A percentile compares a stretch with the other conserved stretches of the same genome.
Conservation (phyloP, 1,139 yeast species). For the Yamadazyma taylorii region DNA sequence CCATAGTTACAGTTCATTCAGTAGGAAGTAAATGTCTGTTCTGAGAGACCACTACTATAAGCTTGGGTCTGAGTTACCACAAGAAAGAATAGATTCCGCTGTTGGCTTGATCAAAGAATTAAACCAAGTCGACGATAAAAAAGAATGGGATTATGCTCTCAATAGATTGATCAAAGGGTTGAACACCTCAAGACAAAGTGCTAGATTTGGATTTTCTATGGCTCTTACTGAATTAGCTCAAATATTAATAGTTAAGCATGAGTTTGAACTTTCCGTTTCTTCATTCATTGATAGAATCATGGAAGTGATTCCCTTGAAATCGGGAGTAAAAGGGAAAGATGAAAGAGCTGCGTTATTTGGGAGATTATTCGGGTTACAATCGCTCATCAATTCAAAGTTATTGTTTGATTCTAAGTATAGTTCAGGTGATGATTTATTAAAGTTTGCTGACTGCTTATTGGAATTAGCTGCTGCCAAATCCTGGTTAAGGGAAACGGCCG, state of each 20-base stretch:
- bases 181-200: conserved; percentile 77
- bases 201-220: conserved; percentile 85
- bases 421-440: conserved; percentile 27
- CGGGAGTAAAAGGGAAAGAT: conserved; percentile 74
- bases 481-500: conserved; percentile 85
- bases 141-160: conserved; percentile 82
- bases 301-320: conserved; percentile 41
- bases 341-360: conserved; percentile 83
- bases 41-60: conserved; percentile 76
- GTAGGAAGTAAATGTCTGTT: conserved; percentile 39
- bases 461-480: conserved; percentile 64
- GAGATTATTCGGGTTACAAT: conserved; percentile 79
- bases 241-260: conserved; percentile 33
- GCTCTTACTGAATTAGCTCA: conserved; percentile 78
- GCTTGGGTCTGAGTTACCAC: conserved; percentile 73
- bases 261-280: conserved; percentile 29
- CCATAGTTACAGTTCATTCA: not conserved
- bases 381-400: conserved; percentile 59
- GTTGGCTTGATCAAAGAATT: conserved; percentile 63
- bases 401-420: conserved; percentile 32
- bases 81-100: conserved; percentile 75
- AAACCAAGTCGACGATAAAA: conserved; percentile 37
- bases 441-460: conserved; percentile 49
- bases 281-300: conserved; percentile 47
- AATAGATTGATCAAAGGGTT: conserved; percentile 79